phyloP scores from a whole-genome alignment of 257 asterid species.

The Salvia splendens region DNA sequence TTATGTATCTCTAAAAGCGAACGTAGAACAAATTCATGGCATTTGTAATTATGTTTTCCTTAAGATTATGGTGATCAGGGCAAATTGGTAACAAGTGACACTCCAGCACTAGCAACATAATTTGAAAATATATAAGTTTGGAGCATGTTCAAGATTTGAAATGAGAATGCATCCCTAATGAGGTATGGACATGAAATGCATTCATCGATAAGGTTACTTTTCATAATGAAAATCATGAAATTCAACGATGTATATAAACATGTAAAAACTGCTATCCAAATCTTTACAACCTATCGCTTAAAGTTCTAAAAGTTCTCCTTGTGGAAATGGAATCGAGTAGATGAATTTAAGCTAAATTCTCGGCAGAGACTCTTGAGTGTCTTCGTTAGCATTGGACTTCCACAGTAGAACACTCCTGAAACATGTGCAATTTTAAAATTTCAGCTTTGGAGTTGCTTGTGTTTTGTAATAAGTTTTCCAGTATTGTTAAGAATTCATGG shows the following conservation, averaged over 20 bases:
- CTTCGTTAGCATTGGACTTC: constrained; percentile 63
- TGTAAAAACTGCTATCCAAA: neutral
- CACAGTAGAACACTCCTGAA: constrained; percentile 91
- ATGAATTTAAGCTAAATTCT: constrained; percentile 63
- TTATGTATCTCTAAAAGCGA: too few relatives aligned
- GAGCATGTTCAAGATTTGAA: neutral
- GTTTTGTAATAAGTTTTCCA: neutral
- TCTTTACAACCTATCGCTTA: neutral
- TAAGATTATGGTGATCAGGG: too few relatives aligned
- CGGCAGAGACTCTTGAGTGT: constrained; percentile 64
- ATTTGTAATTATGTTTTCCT: too few relatives aligned
- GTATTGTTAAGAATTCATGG: neutral
- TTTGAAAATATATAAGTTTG: too few relatives aligned
- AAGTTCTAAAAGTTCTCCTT: constrained; percentile 78
- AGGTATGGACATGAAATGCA: too few relatives aligned
- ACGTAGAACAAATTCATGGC: too few relatives aligned
- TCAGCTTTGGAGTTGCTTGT: neutral
- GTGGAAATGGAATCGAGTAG: constrained; percentile 83
- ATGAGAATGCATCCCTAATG: neutral
- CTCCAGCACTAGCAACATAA: too few relatives aligned
- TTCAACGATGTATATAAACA: neutral
- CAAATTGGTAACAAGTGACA: too few relatives aligned
- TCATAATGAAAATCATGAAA: neutral
- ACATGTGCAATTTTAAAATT: neutral
- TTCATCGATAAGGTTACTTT: too few relatives aligned